Evolutionary conservation across 2,329 filamentous ascomycete genomes (phyloP), one percentile per base, ranked within the genome.

Genomic region (Fusarium sp.): DNA sequence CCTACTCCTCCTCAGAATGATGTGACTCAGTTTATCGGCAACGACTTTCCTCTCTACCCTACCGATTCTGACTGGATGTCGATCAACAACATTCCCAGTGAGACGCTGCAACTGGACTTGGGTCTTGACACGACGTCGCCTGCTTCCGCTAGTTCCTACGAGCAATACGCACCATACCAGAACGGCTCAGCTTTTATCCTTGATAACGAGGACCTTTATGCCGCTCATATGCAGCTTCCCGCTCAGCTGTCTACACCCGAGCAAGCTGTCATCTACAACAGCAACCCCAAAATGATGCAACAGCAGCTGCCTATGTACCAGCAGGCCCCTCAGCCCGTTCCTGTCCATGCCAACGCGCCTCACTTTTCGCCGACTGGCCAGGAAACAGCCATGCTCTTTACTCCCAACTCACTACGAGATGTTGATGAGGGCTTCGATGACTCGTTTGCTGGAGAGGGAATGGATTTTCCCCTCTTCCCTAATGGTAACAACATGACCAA

Each of bases 301-400:
- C 79, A 82, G 50, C 78, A 81, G 31, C 83, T 85, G 49, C 78
- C 60, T 18, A 82, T 77, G 18, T 78, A 74, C 58, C 72, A 72
- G 55, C 72, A 72, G 53, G 44, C 63, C 3, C 43, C 66, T 20
- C 71, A 74, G 44, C 73, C 81, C 20, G 78, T 64, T 31, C 56
- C 66, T 17, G 53, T 68, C 13, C 69, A 71, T 9, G 50, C 72
- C 43, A 63, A 60, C 69, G 67, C 81, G 33, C 80, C 84, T 26
- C 90, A 92, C 64, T 86, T 93, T 65, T 94, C 91, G 5, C 91
- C 91, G 10, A 84, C 85, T 55, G 91, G 90, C 7, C 91, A 93
- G 72, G 85, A 87, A 36, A 90, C 91, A 63, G 82, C 89, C 2
- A 92, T 92, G 81, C 85, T 93, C 33, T 91, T 86, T 79, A 91